phyloP scores from a whole-genome alignment of 495 filamentous ascomycete genomes.

The Friedmanniomyces simplex region DNA sequence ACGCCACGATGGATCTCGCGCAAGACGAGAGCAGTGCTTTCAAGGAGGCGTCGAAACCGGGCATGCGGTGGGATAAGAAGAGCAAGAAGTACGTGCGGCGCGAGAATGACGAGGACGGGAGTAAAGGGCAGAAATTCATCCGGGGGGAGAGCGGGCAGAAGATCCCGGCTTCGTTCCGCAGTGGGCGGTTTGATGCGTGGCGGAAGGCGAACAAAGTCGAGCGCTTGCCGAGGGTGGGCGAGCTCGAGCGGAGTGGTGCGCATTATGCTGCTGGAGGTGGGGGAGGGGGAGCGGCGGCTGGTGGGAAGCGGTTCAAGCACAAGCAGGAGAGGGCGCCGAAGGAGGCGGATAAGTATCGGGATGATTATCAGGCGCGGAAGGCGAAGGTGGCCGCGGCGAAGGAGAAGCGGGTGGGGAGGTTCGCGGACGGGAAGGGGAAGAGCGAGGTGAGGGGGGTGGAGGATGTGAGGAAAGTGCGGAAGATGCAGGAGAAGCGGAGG shows the following conservation, averaged over 20 bases:
- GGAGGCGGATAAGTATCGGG: slow-evolving; percentile 76
- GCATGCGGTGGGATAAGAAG: slow-evolving; percentile 94
- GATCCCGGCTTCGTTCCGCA: slow-evolving; percentile 86
- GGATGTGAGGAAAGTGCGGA: slow-evolving; percentile 73
- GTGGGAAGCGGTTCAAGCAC: slow-evolving; percentile 60
- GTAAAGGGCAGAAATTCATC: slow-evolving; percentile 71
- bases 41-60: slow-evolving; percentile 53
- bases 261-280: slow-evolving; percentile 4
- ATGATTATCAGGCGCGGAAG: slow-evolving; percentile 84
- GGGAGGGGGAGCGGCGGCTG: slow-evolving; percentile 10
- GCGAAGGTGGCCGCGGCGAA: slow-evolving; percentile 78
- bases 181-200: slow-evolving; percentile 88
- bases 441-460: slow-evolving; percentile 70
- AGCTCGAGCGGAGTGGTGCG: slow-evolving; percentile 52
- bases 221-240: slow-evolving; percentile 67
- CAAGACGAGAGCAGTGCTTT: slow-evolving; percentile 69
- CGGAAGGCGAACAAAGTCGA: slow-evolving; percentile 71
- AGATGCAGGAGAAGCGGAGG: slow-evolving; percentile 59
- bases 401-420: slow-evolving; percentile 68
- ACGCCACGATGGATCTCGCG: slow-evolving; percentile 76
- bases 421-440: slow-evolving; percentile 52
- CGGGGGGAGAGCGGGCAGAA: slow-evolving; percentile 88
- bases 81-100: slow-evolving; percentile 84
- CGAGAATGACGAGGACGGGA: slow-evolving; percentile 90
- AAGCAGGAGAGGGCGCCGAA: slow-evolving; percentile 78